A percentile compares a stretch with the other conserved stretches of the same genome.
These are phyloP conservation scores for Tritrichomonas foetus DNA, from an alignment of 208 protist species.

Conservation along the genomic window DNA sequence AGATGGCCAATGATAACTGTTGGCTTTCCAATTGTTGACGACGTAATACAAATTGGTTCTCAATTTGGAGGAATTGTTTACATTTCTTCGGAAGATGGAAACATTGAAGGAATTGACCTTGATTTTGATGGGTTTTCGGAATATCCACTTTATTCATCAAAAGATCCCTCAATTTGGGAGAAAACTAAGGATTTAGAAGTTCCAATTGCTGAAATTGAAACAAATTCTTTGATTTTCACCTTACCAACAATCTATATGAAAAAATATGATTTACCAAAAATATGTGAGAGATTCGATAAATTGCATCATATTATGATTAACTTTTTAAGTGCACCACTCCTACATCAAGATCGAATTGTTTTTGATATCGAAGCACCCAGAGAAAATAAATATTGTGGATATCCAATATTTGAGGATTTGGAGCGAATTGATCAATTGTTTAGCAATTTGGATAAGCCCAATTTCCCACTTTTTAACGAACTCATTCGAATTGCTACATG, in stretches of 20 bases:
- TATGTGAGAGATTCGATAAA: background rate
- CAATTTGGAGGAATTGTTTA: background rate
- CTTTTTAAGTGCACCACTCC: background rate
- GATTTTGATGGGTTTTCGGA: background rate
- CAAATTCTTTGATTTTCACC: background rate
- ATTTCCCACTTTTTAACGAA: background rate
- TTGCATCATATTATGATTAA: background rate
- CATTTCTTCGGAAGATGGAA: background rate
- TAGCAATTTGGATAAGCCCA: background rate
- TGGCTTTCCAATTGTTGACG: background rate
- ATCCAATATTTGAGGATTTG: background rate
- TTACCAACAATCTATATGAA: background rate
- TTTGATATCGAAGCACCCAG: background rate
- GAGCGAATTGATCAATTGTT: background rate
- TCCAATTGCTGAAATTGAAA: background rate
- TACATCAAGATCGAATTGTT: background rate
- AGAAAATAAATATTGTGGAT: background rate
- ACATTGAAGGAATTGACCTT: background rate
- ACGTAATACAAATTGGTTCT: background rate
- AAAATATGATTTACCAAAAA: background rate
- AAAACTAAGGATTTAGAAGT: background rate
- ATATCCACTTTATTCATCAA: background rate
- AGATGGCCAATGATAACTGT: background rate
- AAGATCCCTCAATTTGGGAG: background rate
- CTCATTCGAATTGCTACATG: background rate